phyloP scores from a whole-genome alignment of 345 rosid genomes.

The Lepidium aucheri region DNA sequence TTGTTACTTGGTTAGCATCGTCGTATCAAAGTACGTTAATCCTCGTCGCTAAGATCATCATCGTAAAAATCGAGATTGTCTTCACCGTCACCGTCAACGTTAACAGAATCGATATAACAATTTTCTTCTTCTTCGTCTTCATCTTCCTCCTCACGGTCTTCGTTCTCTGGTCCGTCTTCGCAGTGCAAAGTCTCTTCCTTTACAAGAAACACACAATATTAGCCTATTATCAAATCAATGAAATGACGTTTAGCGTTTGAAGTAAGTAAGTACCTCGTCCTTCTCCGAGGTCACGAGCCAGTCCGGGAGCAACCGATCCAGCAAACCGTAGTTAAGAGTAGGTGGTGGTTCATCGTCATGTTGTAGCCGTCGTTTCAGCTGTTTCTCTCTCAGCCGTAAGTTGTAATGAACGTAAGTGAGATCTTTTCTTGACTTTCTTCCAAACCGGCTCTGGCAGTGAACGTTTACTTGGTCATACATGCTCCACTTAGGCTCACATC shows the following conservation, averaged over 20 bases:
- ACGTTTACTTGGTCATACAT: conserved; percentile 47
- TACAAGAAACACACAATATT: not conserved
- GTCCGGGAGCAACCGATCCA: conserved; percentile 49
- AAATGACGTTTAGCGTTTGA: not conserved
- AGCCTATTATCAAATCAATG: not conserved
- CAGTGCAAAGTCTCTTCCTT: conserved; percentile 21
- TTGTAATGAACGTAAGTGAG: conserved; percentile 71
- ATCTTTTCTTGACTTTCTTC: conserved; percentile 49
- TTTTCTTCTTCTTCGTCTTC: conserved; percentile 16
- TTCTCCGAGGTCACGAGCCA: conserved; percentile 53
- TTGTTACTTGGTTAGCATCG: not conserved
- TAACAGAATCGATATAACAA: not conserved
- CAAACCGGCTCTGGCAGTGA: conserved; percentile 46
- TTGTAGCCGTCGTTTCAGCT: conserved; percentile 27
- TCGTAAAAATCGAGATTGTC: conserved; percentile 33
- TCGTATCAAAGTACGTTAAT: not conserved
- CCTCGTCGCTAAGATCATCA: conserved; percentile 37
- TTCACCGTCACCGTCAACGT: conserved; percentile 14
- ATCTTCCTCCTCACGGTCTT: conserved; percentile 1
- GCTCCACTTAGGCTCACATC: conserved; percentile 77
- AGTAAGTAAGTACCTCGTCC: conserved; percentile 48
- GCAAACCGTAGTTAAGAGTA: conserved; percentile 39
- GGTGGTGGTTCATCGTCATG: conserved; percentile 30
- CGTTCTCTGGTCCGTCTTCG: conserved; percentile 18
- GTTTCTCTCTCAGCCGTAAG: conserved; percentile 55